Base-by-base conservation (phyloP, 2,329 filamentous ascomycete genomes). In the Pseudogymnoascus pannorum region DNA sequence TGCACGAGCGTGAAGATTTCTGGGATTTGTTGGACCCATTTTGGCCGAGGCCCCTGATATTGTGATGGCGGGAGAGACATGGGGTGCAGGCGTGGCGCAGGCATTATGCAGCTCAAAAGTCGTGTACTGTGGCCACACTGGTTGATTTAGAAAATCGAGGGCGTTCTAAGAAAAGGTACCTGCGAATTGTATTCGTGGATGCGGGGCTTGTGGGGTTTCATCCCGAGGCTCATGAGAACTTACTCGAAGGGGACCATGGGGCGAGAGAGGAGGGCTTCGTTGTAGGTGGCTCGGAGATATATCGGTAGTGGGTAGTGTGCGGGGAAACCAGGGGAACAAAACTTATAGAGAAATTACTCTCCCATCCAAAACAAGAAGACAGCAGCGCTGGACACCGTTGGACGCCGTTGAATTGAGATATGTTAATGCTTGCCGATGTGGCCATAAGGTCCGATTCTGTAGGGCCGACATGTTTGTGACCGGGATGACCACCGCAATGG, bases 161-260 rank as follows among this genome's bases (percentile, higher is more conserved):
- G 14, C 18, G 4, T 12, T 3, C 26, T 24, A 54, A 31, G 4
- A 54, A n/a, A n/a, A 4, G n/a, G 8, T 29, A 54, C 24, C 5
- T 31, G n/a, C 24, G n/a, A 54, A 54, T 31, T 18, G 44, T 31
- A 54, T 31, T 54, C 24, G 44, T 18, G 44, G 44, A 31, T 31
- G 44, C 44, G 44, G 44, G 44, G 44, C 31, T 31, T 54, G 44
- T 54, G 44, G 44, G 44, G 44, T 54, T 31, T 24, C 8, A 54
- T 31, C n/a, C 44, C 26, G 44, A 54, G 44, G 44, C n/a, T 31
- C 8, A 12, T n/a, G 26, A 2, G 44, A 22, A 29, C n/a, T 54
- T 31, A 31, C n/a, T 31, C 1, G 8, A 54, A 31, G 44, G 29
- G 31, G 44, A 31, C 9, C 8, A 2, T 14, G 26, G 44, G 8